Evolutionary conservation across 116 monocot species (phyloP), one percentile per base, ranked within the genome.

Genomic region (Phalaenopsis hybrid): DNA sequence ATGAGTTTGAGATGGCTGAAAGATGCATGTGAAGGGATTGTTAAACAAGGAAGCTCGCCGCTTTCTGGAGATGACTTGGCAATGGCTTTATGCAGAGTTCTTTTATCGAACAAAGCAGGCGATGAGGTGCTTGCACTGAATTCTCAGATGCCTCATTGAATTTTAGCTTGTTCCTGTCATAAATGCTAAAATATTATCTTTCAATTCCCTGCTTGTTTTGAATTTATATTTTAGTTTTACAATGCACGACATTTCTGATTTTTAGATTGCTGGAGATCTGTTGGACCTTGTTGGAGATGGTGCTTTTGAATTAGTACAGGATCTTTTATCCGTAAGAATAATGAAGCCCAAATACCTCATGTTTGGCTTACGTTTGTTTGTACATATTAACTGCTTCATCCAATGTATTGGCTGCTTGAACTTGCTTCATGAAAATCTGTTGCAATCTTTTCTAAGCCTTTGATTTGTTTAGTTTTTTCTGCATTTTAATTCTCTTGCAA

Each of bases 21-120:
- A 78, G 88, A 89, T 84, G 87, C 84, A 72, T 94, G 94, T 86
- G 90, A 94, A 82, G 13, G 51, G 51, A 94, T 98, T 80, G 89
- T 89, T 25, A 84, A 86, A 51, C 77, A 83, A 50, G 86, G 86
- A 85, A 85, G 85, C 69, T 90, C 95, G 79, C 82, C 86, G 59
- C 85, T 98, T 80, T 90, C 93, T 78, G 94, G 93, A 74, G 95
- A 98, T 89, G 97, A 98, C 79, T 95, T 98, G 82, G 93, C 94
- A 77, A 85, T 93, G 88, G 88, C 97, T 44, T 79, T 98, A 75
- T 94, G 92, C 79, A 87, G 89, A 61, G 90, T 98, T 55, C 90
- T 98, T 31, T 75, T 87, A 52, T 92, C 90, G 59, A 89, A 89
- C 79, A 98, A 92, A 92, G 88, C 94, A 57, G 97, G 97, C 17